A percentile compares a stretch with the other conserved stretches of the same genome.
Conservation (phyloP, 164 flowering plant genomes). For the Kingdonia uniflora region DNA sequence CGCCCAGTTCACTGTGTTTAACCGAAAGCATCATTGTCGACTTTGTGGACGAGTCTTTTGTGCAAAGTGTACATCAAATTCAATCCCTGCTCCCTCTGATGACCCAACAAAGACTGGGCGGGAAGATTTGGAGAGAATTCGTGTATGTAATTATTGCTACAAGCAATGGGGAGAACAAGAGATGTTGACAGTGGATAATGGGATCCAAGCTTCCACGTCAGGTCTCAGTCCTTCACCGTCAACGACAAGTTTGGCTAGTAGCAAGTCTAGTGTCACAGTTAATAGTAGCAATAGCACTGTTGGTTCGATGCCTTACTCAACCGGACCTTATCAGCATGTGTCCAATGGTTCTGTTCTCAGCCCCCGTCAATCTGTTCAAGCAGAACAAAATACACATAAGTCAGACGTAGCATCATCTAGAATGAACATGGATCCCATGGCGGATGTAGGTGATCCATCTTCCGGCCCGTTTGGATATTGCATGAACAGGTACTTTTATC, state of each 20-base stretch:
- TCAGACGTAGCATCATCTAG: constrained; percentile 27
- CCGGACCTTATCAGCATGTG: constrained; percentile 44
- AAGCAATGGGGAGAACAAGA: constrained; percentile 76
- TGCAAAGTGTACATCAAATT: constrained; percentile 77
- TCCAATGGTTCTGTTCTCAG: constrained; percentile 30
- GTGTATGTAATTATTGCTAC: constrained; percentile 85
- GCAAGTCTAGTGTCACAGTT: constrained; percentile 52
- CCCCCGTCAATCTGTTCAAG: constrained; percentile 29
- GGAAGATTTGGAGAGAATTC: constrained; percentile 66
- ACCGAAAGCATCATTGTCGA: constrained; percentile 90
- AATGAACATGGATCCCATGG: constrained; percentile 18
- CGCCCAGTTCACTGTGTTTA: constrained; percentile 65
- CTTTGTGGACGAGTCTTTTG: constrained; percentile 90
- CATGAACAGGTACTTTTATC: constrained; percentile 43
- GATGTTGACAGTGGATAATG: constrained; percentile 30
- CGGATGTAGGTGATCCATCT: constrained; percentile 28
- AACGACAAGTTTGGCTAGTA: constrained; percentile 56
- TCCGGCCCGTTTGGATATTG: constrained; percentile 31
- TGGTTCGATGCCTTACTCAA: constrained; percentile 46
- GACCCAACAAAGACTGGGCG: constrained; percentile 20
- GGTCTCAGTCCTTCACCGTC: constrained; percentile 60
- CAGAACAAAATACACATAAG: constrained; percentile 27
- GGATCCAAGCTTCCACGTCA: constrained; percentile 23
- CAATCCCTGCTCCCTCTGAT: constrained; percentile 47
- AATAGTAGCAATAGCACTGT: constrained; percentile 33